phyloP scores from a whole-genome alignment of 2,329 filamentous ascomycete species.

The Colletotrichum sp. region DNA sequence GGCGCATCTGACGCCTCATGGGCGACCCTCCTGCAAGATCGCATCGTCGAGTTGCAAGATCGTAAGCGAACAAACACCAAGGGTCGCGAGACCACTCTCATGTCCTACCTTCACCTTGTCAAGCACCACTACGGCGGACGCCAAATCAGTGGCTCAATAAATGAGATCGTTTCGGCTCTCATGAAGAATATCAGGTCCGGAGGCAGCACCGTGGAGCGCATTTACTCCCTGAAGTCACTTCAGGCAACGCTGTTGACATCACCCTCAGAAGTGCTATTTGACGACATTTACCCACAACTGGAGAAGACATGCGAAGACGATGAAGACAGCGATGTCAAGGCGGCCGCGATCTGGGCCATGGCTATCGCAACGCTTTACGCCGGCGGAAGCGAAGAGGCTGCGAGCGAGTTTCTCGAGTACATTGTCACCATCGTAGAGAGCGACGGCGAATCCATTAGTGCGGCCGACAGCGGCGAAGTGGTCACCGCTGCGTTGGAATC shows the following conservation, averaged over 20 bases:
- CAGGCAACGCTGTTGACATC: conserved; percentile 73
- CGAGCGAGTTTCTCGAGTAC: conserved; percentile 75
- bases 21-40: conserved; percentile 66
- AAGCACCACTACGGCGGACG: conserved; percentile 72
- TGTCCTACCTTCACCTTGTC: conserved; percentile 67
- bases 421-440: conserved; percentile 79
- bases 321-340: conserved; percentile 67
- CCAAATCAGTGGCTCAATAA: conserved; percentile 62
- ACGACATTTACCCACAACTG: conserved; percentile 61
- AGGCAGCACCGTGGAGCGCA: conserved; percentile 70
- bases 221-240: conserved; percentile 74
- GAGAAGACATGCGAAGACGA: conserved; percentile 71
- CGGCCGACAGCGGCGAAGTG: conserved; percentile 71
- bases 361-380: conserved; percentile 77
- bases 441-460: conserved; percentile 76
- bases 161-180: conserved; percentile 69
- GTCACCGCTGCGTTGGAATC: conserved; percentile 78
- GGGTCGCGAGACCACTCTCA: conserved; percentile 69
- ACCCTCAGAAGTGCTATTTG: conserved; percentile 70
- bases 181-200: conserved; percentile 74
- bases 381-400: conserved; percentile 71
- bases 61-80: conserved; percentile 80
- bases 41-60: conserved; percentile 73
- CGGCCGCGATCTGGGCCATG: conserved; percentile 75
- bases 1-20: conserved; percentile 63